These are phyloP conservation scores for Ustilago xerochloae DNA, from an alignment of 1,284 basidiomycete genomes.

Conservation along the genomic window DNA sequence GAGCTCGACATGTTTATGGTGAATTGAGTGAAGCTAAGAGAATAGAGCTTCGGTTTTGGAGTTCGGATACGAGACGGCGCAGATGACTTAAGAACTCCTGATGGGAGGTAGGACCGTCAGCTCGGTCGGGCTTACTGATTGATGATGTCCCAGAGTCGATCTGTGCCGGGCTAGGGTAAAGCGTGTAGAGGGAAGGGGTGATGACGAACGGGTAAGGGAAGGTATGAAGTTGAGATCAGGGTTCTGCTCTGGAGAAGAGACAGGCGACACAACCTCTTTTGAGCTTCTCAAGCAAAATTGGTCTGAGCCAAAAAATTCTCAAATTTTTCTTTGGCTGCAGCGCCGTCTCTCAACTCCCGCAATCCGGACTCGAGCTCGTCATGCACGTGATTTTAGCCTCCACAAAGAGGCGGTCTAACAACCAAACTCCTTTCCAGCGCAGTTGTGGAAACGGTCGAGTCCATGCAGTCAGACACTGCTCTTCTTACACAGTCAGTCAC, in stretches of 20 bases:
- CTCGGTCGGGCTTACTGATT: too few relatives aligned
- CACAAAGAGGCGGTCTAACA: conserved; percentile 2
- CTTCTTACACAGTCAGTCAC: not conserved
- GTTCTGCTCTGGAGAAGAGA: not conserved
- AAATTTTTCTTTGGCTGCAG: conserved; percentile 31
- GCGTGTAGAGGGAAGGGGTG: not conserved
- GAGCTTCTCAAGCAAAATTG: conserved; percentile 1
- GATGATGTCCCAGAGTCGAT: too few relatives aligned
- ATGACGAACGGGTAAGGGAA: not conserved
- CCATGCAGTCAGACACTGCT: not conserved
- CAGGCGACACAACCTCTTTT: not conserved
- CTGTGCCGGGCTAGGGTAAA: not conserved
- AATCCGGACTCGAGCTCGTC: conserved; percentile 10
- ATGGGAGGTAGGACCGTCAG: not conserved
- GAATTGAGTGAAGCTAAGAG: not conserved
- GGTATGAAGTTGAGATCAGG: not conserved
- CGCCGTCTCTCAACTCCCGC: conserved; percentile 11
- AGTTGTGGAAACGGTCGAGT: too few relatives aligned
- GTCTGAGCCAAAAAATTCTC: conserved; percentile 26
- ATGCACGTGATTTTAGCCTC: not conserved
- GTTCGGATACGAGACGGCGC: not conserved
- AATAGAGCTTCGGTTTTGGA: not conserved
- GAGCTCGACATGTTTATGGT: conserved; percentile 35
- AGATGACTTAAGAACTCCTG: not conserved
- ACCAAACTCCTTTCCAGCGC: not conserved